Percentiles rank a stretch among this genome's conserved stretches.
These are phyloP conservation scores for Venturia aucupariae DNA, from an alignment of 2,329 filamentous ascomycete species.

Conservation along the genomic window DNA sequence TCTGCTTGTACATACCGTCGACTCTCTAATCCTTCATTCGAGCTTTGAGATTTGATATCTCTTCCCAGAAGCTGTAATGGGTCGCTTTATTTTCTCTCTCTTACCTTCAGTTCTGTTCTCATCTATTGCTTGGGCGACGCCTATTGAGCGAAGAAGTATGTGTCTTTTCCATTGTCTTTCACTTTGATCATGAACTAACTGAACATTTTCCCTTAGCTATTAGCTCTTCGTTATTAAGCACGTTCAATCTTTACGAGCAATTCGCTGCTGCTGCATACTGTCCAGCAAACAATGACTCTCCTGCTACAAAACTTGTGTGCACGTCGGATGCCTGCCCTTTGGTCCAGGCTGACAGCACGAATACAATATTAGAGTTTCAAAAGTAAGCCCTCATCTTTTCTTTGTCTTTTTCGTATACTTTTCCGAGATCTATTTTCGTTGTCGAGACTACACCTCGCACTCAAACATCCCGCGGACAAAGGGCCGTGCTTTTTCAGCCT, in stretches of 20 bases:
- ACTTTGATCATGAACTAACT: not conserved
- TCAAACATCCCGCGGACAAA: not conserved
- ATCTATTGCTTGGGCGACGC: not conserved
- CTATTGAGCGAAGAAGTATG: slow-evolving; percentile 10
- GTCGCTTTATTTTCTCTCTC: not conserved
- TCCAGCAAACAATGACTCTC: slow-evolving; percentile 36
- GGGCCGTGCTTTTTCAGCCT: not conserved
- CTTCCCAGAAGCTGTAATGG: not conserved
- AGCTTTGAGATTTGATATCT: not conserved
- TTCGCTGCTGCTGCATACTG: slow-evolving; percentile 48
- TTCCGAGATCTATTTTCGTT: not conserved
- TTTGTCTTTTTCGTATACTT: not conserved
- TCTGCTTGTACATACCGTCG: not conserved
- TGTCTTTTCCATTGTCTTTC: not conserved
- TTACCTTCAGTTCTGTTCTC: not conserved
- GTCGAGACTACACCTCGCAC: not conserved
- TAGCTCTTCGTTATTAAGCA: not conserved
- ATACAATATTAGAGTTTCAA: slow-evolving; percentile 15
- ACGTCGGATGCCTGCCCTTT: slow-evolving; percentile 37
- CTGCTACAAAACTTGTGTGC: slow-evolving; percentile 25
- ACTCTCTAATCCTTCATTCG: not conserved
- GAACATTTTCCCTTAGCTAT: not conserved
- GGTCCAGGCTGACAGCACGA: slow-evolving; percentile 41
- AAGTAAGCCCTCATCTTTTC: slow-evolving; percentile 6
- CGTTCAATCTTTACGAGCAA: slow-evolving; percentile 26